Conservation (phyloP, 148 eudicot genomes). For the Limonium bicolor region DNA sequence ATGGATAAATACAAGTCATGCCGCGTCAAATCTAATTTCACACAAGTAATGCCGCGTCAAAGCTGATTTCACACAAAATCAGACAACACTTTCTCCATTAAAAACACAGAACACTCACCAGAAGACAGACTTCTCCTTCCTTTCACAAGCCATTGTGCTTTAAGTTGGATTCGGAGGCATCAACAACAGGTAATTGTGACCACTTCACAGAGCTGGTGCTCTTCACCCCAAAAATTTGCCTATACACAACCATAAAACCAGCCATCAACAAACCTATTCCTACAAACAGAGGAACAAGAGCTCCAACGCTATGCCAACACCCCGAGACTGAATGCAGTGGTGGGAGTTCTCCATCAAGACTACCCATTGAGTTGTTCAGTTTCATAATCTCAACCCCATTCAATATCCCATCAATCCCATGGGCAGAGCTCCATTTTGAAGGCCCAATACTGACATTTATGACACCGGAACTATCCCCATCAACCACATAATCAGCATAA, state of each 20-base stretch:
- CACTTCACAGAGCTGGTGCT: constrained; percentile 31
- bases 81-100: no score
- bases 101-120: no score
- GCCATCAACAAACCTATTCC: constrained; percentile 42
- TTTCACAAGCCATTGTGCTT: no score
- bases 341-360: constrained; percentile 57
- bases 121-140: no score
- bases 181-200: constrained; percentile 42
- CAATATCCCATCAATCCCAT: constrained; percentile 47
- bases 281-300: constrained; percentile 30
- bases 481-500: constrained; percentile 66
- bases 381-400: constrained; percentile 78
- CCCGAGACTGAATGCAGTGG: constrained; percentile 19
- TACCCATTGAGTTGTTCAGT: constrained; percentile 52
- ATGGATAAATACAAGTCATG: no score
- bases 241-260: constrained; percentile 43
- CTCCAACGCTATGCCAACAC: constrained; percentile 18
- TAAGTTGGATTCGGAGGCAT: constrained; percentile 36
- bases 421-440: constrained; percentile 35
- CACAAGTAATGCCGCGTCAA: no score
- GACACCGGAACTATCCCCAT: constrained; percentile 22
- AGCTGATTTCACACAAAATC: no score
- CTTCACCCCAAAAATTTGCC: constrained; percentile 22
- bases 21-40: no score
- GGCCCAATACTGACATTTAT: constrained; percentile 48